Percentiles rank a stretch among this genome's conserved stretches.
Conservation (phyloP, 2,329 filamentous ascomycete species). For the Colletotrichum sp. region DNA sequence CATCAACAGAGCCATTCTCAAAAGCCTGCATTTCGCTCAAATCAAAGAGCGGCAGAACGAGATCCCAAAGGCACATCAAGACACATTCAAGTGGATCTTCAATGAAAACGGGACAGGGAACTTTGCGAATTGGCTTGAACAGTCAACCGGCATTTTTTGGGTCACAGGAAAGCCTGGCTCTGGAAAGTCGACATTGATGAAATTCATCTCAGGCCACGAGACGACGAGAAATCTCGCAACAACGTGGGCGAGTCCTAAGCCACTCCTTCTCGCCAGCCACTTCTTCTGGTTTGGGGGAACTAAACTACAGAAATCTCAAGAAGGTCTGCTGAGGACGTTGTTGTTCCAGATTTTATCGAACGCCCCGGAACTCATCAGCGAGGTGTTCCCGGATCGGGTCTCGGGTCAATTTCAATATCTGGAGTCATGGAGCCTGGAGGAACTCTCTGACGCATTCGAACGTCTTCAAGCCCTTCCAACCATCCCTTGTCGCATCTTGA, state of each 20-base stretch:
- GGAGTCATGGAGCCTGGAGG: conserved; percentile 29
- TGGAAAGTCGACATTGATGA: conserved; percentile 52
- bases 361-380: background rate
- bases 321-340: conserved; percentile 38
- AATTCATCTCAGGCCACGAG: conserved; percentile 35
- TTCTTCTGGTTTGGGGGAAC: conserved; percentile 48
- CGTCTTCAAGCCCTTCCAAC: conserved; percentile 11
- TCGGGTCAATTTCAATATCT: background rate
- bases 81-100: conserved; percentile 44
- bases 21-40: background rate
- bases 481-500: background rate
- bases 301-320: conserved; percentile 41
- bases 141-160: conserved; percentile 35
- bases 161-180: conserved; percentile 48
- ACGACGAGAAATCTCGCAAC: conserved; percentile 24
- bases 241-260: conserved; percentile 35
- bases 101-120: background rate
- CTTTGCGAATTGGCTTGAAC: conserved; percentile 32
- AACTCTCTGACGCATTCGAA: conserved; percentile 27
- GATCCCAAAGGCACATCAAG: conserved; percentile 39
- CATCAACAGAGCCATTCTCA: background rate
- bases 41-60: background rate
- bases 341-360: conserved; percentile 11
- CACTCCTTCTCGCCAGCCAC: conserved; percentile 36
- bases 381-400: background rate